A percentile compares a stretch with the other conserved stretches of the same genome.
These are phyloP conservation scores for Psophocarpus tetragonolobus DNA, from an alignment of 306 rosid genomes.

Conservation along the genomic window DNA sequence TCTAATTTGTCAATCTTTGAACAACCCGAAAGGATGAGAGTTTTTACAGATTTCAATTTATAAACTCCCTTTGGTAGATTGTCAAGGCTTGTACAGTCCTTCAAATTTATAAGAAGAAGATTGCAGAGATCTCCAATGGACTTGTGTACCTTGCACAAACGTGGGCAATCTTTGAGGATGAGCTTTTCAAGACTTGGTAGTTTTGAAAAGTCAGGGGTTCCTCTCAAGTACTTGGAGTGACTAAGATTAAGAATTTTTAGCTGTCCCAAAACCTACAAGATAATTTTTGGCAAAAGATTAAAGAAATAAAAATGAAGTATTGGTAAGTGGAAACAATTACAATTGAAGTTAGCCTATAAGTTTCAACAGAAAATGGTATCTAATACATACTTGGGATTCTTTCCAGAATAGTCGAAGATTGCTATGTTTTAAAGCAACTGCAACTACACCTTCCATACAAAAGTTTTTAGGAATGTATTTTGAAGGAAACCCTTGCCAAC, in stretches of 20 bases:
- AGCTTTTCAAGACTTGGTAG: conserved; percentile 40
- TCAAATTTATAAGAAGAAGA: background rate
- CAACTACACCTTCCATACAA: conserved; percentile 19
- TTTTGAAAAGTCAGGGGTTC: conserved; percentile 32
- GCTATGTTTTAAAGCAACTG: conserved; percentile 33
- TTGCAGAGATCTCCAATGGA: conserved; percentile 24
- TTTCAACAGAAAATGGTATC: background rate
- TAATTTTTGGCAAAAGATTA: background rate
- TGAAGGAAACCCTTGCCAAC: conserved; percentile 32
- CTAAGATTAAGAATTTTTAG: conserved; percentile 38
- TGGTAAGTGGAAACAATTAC: background rate
- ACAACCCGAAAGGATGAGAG: conserved; percentile 46
- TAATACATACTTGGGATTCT: conserved; percentile 30
- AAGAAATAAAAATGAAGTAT: background rate
- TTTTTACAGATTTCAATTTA: conserved; percentile 34
- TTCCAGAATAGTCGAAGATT: conserved; percentile 30
- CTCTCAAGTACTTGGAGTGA: background rate
- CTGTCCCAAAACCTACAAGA: background rate
- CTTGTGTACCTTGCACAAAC: conserved; percentile 24
- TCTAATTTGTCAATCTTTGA: conserved; percentile 32
- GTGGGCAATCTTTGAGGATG: conserved; percentile 3
- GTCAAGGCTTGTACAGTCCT: background rate
- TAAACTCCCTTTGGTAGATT: background rate
- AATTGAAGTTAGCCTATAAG: background rate
- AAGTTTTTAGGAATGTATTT: conserved; percentile 27